Base-by-base conservation (phyloP, 108 stramenopile species). In the Cyclotella baltica region DNA sequence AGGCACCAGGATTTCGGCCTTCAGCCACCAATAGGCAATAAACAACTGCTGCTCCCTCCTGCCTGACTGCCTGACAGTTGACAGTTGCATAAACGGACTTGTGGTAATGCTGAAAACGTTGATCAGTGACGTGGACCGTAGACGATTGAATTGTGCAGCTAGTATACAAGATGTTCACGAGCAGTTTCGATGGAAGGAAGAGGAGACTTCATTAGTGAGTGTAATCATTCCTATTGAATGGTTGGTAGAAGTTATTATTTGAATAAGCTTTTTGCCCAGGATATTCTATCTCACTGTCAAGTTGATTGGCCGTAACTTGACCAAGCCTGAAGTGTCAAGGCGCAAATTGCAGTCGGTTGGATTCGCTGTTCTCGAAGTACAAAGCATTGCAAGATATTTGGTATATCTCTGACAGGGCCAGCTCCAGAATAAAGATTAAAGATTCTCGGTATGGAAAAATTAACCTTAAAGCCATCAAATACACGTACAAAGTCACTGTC, bases 141-240 rank as follows among this genome's bases (percentile, higher is more conserved):
- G n/a, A n/a, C n/a, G n/a, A n/a, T n/a, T n/a, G 83, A 90, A 94
- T 6, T 94, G 95, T 71, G 97, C 90, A 8, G 93, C 97, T 43
- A 92, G 91, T 72, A 98, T 98, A 11, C 88, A 94, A 59, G 96
- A 97, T 51, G 97, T 98, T 92, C 98, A 98, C 87, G 76, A 83
- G 16, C 94, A 97, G 76, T 98, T 96, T 84, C 90, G 96, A 48
- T 70, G 64, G 35, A 87, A 89, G 83, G 98, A 99, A 85, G 58
- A 52, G 28, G 53, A 53, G 9, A 95, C 93, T 87, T 91, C 77
- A 91, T 99, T 67, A 99, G 97, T 72, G 91, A 88, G 43, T 88
- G 86, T 62, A 99, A 99, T 98, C 89, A 98, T 65, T 85, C 98
- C 99, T 72, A 85, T 99, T 35, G 98, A 99, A 78, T 99, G 99